Base-by-base conservation (phyloP, 768 basidiomycete genomes). In the Cystobasidium ongulense region DNA sequence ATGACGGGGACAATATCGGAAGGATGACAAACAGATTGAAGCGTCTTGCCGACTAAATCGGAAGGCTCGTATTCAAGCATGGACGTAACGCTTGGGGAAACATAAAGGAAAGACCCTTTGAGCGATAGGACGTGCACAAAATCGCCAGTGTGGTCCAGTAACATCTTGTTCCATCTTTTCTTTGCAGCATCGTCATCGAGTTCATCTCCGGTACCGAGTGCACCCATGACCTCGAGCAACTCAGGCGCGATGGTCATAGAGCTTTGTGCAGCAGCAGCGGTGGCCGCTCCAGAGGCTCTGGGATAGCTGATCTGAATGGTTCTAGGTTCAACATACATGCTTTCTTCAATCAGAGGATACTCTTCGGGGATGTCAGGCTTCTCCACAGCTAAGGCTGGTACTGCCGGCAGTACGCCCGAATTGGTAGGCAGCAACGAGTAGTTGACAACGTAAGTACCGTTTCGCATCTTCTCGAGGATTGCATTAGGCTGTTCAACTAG, bases 21-120 rank as follows among this genome's bases (percentile, higher is more conserved):
- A 0, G 89, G 89, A 80, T 95, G 92, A 74, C 91, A 91, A 75
- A 91, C 85, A 78, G 93, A 91, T 13, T 87, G 83, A 65, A 98
- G 85, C 10, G 86, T 85, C 78, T 86, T 87, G 66, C 91, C 91
- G 29, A 91, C 84, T 70, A 98, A 87, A 73, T 95, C 91, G 36
- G 86, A 84, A 1, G 93, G 88, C 29, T 89, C 87, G 82, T 94
- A 96, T 41, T 94, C 94, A 39, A 98, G 85, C 11, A 92, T 86
- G 33, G 86, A 83, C 13, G 85, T 82, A 23, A 95, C 87, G 29
- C 89, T 86, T 0, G 92, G 92, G 0, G 92, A 90, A 64, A 92
- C 90, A 80, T 96, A 99, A 61, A 95, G 87, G 81, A 98, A 92
- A 18, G 86, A 84, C 33, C 95, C 95, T 79, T 97, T 94, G 77